Evolutionary conservation across 495 filamentous ascomycete species (phyloP).

Genomic region (Annulohypoxylon moriforme): DNA sequence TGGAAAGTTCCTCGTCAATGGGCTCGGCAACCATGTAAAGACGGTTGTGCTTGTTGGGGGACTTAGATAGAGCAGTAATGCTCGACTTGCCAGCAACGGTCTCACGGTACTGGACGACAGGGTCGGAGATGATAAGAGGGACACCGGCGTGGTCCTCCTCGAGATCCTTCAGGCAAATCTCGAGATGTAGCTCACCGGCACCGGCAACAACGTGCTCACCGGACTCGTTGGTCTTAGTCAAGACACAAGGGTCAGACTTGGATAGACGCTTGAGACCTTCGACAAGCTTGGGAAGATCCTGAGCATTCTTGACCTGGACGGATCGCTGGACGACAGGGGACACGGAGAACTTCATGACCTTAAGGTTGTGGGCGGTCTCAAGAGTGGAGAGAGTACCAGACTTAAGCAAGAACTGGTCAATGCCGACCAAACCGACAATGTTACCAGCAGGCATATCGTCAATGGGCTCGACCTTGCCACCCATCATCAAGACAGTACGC

Average conservation of each 20-base stretch:
- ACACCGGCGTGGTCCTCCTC: slow-evolving; percentile 99
- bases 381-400: slow-evolving; percentile 98
- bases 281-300: slow-evolving; percentile 99
- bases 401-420: slow-evolving; percentile 99
- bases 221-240: slow-evolving; percentile 86
- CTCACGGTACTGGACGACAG: slow-evolving; percentile 98
- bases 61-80: slow-evolving; percentile 99
- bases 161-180: slow-evolving; percentile 99
- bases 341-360: slow-evolving; percentile 99
- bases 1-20: slow-evolving; percentile 87
- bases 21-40: slow-evolving; percentile 93
- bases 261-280: slow-evolving; percentile 99
- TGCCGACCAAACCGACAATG: slow-evolving; percentile 98
- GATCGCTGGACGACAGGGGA: slow-evolving; percentile 98
- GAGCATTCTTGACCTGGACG: slow-evolving; percentile 99
- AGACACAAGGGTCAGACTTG: slow-evolving; percentile 99
- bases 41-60: slow-evolving; percentile 99
- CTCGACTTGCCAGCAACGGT: slow-evolving; percentile 82
- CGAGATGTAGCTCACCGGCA: slow-evolving; percentile 98
- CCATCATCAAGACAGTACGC: slow-evolving; percentile 99
- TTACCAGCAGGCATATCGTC: slow-evolving; percentile 99
- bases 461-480: slow-evolving; percentile 98
- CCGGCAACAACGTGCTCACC: slow-evolving; percentile 99
- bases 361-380: slow-evolving; percentile 98
- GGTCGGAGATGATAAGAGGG: slow-evolving; percentile 94